Conservation (phyloP, 495 filamentous ascomycete genomes). For the Xylaria palmicola region DNA sequence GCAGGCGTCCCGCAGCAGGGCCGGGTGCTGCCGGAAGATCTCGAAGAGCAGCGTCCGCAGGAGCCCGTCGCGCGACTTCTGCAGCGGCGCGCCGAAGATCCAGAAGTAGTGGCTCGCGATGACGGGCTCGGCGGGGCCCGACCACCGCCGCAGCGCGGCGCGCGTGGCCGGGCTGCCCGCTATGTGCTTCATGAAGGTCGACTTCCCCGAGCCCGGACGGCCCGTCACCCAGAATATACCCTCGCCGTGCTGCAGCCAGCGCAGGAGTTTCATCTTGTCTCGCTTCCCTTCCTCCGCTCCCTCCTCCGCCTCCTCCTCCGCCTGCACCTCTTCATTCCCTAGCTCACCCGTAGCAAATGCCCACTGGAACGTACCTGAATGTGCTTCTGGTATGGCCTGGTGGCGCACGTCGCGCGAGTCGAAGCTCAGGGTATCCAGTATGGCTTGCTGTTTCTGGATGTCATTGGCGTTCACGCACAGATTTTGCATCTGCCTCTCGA, state of each 20-base stretch:
- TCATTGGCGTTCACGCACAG: slow-evolving; percentile 1
- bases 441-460: slow-evolving; percentile 9
- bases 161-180: slow-evolving; percentile 9
- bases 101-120: slow-evolving; percentile 45
- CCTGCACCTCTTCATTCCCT: no score
- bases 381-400: slow-evolving; percentile 10
- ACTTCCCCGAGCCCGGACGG: slow-evolving; percentile 40
- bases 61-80: slow-evolving; percentile 42
- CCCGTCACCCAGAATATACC: slow-evolving; percentile 36
- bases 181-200: slow-evolving; percentile 42
- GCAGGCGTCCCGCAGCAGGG: slow-evolving; percentile 15
- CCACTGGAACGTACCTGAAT: slow-evolving; percentile 13
- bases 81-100: slow-evolving; percentile 31
- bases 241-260: slow-evolving; percentile 26
- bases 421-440: slow-evolving; percentile 15
- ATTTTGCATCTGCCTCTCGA: slow-evolving; percentile 5
- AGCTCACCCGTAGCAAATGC: neutral
- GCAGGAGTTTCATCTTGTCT: neutral
- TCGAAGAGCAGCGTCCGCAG: slow-evolving; percentile 40
- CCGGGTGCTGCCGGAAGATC: slow-evolving; percentile 29
- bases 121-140: slow-evolving; percentile 15
- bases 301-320: no score
- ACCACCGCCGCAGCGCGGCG: slow-evolving; percentile 24
- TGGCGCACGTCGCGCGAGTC: slow-evolving; percentile 13
- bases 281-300: neutral